Evolutionary conservation across 2,329 filamentous ascomycete genomes (phyloP), one percentile per base, ranked within the genome.

Genomic region (Penicillium sp.): DNA sequence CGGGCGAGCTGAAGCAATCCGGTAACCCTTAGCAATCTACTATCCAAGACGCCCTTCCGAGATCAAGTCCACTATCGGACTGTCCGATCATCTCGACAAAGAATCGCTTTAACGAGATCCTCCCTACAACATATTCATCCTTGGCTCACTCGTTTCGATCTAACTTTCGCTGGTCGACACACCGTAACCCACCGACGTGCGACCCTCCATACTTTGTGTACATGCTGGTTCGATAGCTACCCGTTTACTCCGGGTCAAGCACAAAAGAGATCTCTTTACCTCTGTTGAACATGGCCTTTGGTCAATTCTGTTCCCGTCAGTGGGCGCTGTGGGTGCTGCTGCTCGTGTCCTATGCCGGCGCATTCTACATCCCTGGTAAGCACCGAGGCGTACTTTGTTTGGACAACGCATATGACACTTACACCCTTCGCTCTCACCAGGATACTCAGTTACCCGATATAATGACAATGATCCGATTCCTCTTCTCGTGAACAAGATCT

Each of bases 401-500:
- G 17, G 23, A 41, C 19, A 43, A 49, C 13, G 23, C 21, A 39
- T 21, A 10, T 59, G 42, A 43, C 12, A 49, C 62, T 66, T 35
- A 68, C 57, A 31, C 33, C 10, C 43, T 13, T 57, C n/a, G 27
- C 42, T n/a, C 13, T 17, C 27, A 45, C 33, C 60, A 89, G 91
- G 91, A 65, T 94, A 89, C 82, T 96, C 91, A 6, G 86, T 93
- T 70, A 89, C 87, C 70, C 91, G 86, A 69, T 96, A 96, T 73
- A 82, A 82, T 64, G 85, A 92, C 62, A 84, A 86, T 72, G 89
- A 96, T 66, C 81, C 86, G 12, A 89, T 96, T 39, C 91, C 91
- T 1, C 81, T 96, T n/a, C 86, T 93, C 55, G 89, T 94, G 63
- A 96, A 96, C 79, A 96, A 96, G 75, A 87, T 93, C 67, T 96